These are phyloP conservation scores for Pleomassaria siparia DNA, from an alignment of 2,329 filamentous ascomycete genomes.

Conservation along the genomic window DNA sequence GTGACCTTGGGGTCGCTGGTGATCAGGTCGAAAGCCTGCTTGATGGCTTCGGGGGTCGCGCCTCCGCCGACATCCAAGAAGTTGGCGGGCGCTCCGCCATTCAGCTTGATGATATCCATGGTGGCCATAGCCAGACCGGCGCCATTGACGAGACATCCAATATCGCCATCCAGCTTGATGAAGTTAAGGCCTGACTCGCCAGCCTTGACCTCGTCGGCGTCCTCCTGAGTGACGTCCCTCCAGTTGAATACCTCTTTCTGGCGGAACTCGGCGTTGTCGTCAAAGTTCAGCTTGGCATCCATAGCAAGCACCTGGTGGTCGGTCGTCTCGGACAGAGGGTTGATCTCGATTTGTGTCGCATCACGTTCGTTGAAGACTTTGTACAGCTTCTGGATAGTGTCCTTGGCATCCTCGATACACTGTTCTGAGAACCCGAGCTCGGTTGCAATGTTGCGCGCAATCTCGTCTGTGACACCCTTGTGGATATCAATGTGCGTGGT, in stretches of 20 bases:
- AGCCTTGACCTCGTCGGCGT: constrained; percentile 95
- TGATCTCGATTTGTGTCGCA: constrained; percentile 99
- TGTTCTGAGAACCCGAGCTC: constrained; percentile 97
- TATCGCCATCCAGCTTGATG: constrained; percentile 99
- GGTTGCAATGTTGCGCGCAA: constrained; percentile 83
- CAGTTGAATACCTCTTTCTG: constrained; percentile 94
- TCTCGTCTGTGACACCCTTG: constrained; percentile 90
- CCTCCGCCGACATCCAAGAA: constrained; percentile 98
- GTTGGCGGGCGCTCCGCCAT: constrained; percentile 93
- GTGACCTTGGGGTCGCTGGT: constrained; percentile 98
- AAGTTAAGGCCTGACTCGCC: constrained; percentile 95
- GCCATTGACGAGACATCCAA: constrained; percentile 98
- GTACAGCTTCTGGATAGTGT: constrained; percentile 98
- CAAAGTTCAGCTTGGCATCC: constrained; percentile 98
- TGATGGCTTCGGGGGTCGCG: constrained; percentile 94
- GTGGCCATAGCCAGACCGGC: constrained; percentile 99
- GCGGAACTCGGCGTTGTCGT: constrained; percentile 98
- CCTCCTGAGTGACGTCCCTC: constrained; percentile 95
- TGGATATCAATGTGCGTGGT: constrained; percentile 95
- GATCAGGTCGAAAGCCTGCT: constrained; percentile 97
- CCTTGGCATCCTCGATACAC: constrained; percentile 92
- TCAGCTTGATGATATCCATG: constrained; percentile 99
- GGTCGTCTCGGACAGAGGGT: constrained; percentile 95
- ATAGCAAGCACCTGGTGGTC: constrained; percentile 98
- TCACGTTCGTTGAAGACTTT: constrained; percentile 98